A percentile compares a stretch with the other conserved stretches of the same genome.
Conservation (phyloP, 768 basidiomycete species). For the Pleurotus pulmonarius region DNA sequence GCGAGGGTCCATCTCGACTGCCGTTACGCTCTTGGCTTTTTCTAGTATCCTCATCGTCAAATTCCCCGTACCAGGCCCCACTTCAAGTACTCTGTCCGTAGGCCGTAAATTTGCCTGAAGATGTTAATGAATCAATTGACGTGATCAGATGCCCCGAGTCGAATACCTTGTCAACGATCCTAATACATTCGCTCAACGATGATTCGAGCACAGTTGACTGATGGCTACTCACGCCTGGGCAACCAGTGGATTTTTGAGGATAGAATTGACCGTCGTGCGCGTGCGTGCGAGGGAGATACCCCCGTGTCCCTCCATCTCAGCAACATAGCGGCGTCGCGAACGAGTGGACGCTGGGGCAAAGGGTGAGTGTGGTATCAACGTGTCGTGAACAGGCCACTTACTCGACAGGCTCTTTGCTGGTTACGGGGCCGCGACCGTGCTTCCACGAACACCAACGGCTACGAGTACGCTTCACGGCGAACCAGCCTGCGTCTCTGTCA, state of each 20-base stretch:
- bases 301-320: too few species aligned
- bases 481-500: too few species aligned
- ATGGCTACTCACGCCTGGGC: conserved; percentile 3
- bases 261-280: too few species aligned
- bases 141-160: neutral
- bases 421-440: too few species aligned
- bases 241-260: neutral
- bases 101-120: conserved; percentile 83
- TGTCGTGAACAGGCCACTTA: too few species aligned
- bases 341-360: too few species aligned
- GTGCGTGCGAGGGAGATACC: too few species aligned
- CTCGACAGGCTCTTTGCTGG: too few species aligned
- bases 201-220: conserved; percentile 11
- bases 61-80: conserved; percentile 97
- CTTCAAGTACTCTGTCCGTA: conserved; percentile 94
- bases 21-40: conserved; percentile 88
- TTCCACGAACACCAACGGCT: too few species aligned
- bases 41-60: conserved; percentile 91
- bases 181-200: conserved; percentile 16
- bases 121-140: neutral
- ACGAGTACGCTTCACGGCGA: too few species aligned
- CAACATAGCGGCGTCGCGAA: too few species aligned
- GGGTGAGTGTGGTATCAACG: too few species aligned
- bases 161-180: conserved; percentile 60
- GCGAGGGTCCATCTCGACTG: conserved; percentile 96